Percentiles rank a stretch among this genome's conserved stretches.
Evolutionary conservation across 2,329 filamentous ascomycete species (phyloP).

Genomic region (Cordyceps fumosorosea): DNA sequence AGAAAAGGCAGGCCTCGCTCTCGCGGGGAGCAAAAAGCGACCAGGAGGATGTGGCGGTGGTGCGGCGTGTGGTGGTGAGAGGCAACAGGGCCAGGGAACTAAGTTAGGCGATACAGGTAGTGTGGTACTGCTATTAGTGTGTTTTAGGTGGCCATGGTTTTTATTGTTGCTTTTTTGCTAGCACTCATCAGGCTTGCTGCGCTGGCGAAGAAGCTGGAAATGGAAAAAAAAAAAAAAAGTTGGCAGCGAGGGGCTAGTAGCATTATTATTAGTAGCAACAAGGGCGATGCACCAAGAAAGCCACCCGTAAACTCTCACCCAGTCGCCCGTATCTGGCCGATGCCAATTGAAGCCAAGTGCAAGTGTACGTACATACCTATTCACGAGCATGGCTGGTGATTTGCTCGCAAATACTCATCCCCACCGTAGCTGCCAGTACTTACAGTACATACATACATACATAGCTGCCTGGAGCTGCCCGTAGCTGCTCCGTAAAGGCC

Average conservation of each 20-base stretch:
- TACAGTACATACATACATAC: too few relatives aligned
- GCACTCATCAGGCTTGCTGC: not conserved
- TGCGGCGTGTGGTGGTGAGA: not conserved
- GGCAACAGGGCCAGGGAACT: not conserved
- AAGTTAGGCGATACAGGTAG: not conserved
- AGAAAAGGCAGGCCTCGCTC: not conserved
- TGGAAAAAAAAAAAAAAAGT: not conserved
- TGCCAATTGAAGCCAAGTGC: too few relatives aligned
- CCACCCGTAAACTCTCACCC: too few relatives aligned
- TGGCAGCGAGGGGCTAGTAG: not conserved
- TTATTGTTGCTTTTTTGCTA: not conserved
- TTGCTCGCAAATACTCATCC: not conserved
- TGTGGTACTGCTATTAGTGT: too few relatives aligned
- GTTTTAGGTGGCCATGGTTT: too few relatives aligned
- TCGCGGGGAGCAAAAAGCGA: not conserved
- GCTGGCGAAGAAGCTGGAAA: not conserved
- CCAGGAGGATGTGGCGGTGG: not conserved
- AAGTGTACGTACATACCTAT: too few relatives aligned
- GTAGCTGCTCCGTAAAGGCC: not conserved
- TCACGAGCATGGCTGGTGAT: too few relatives aligned
- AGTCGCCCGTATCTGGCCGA: too few relatives aligned
- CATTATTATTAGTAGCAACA: not conserved
- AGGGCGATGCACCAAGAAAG: too few relatives aligned
- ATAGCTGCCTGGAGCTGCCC: too few relatives aligned
- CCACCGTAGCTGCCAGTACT: not conserved